Conservation (phyloP, 2,329 filamentous ascomycete genomes). For the Sarocladium strictum region DNA sequence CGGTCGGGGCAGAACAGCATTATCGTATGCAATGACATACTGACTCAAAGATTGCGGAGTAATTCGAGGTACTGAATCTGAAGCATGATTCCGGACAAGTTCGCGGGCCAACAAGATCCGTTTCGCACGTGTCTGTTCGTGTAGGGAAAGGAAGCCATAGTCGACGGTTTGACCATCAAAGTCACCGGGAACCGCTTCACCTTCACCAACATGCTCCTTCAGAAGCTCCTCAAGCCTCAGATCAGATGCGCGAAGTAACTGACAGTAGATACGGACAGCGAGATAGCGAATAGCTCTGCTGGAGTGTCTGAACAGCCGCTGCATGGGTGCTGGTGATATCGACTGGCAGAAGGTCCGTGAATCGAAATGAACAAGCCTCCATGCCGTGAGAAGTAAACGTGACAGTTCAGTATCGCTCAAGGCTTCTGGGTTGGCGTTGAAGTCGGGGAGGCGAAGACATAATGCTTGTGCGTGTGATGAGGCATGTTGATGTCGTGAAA, state of each 20-base stretch:
- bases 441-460: conserved; percentile 23
- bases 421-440: conserved; percentile 14
- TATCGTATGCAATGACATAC: conserved; percentile 59
- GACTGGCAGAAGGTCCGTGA: conserved; percentile 58
- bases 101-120: conserved; percentile 36
- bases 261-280: conserved; percentile 73
- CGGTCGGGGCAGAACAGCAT: conserved; percentile 61
- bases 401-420: conserved; percentile 19
- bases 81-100: conserved; percentile 23
- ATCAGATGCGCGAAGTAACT: conserved; percentile 76
- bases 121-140: conserved; percentile 49
- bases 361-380: conserved; percentile 76
- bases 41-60: conserved; percentile 44
- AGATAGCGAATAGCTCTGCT: conserved; percentile 66
- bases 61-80: not conserved
- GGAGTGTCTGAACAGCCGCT: conserved; percentile 59
- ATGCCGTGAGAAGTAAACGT: conserved; percentile 44
- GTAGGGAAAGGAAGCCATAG: conserved; percentile 64
- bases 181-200: conserved; percentile 56
- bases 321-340: conserved; percentile 61
- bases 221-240: conserved; percentile 68
- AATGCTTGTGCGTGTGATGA: conserved; percentile 17
- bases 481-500: conserved; percentile 3
- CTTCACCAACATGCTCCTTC: conserved; percentile 53
- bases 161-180: conserved; percentile 76